Base-by-base conservation (phyloP, 2,329 filamentous ascomycete species). In the Penicillium sp. region DNA sequence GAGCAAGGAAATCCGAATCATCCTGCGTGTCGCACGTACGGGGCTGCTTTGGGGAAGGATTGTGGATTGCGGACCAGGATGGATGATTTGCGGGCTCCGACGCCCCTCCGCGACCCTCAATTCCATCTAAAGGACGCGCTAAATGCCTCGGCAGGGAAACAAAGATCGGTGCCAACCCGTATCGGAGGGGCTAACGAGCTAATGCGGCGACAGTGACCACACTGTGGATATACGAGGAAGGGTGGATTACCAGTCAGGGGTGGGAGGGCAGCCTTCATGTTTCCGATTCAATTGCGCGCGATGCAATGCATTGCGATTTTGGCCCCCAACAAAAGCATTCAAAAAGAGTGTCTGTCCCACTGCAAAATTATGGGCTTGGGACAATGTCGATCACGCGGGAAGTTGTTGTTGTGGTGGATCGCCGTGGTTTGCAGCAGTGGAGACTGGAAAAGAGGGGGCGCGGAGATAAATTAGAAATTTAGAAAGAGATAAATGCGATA, bases 351-450 rank as follows among this genome's bases (percentile, higher is more conserved):
- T 23, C 23, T 37, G 34, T 42, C 24, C 32, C 27, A 37, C 15
- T 27, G 30, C 32, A 32, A 34, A 40, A 44, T 42, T 34, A 34
- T 47, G 24, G 39, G 34, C 49, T 52, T 45, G 42, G 55, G 42
- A 40, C 37, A 34, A 40, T 63, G 61, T 55, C 60, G 61, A 63
- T 63, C 61, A 62, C 54, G 54, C 61, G 61, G 61, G 61, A 63
- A 55, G 52, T n/a, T 40, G 26, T 34, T 30, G 46, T 41, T 36
- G 21, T 42, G 7, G 54, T 52, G 52, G 56, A 58, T 56, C 55
- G 53, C 37, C 36, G 42, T 46, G 36, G 42, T 24, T 46, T 33
- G 48, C 15, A 39, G 27, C 30, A 34, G 56, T 49, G 45, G 54
- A 42, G 33, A 24, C 17, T 34, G 15, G 20, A 43, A 15, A 30